phyloP scores from a whole-genome alignment of 192 early-diverging fungal genomes.

The Diversispora eburnea region DNA sequence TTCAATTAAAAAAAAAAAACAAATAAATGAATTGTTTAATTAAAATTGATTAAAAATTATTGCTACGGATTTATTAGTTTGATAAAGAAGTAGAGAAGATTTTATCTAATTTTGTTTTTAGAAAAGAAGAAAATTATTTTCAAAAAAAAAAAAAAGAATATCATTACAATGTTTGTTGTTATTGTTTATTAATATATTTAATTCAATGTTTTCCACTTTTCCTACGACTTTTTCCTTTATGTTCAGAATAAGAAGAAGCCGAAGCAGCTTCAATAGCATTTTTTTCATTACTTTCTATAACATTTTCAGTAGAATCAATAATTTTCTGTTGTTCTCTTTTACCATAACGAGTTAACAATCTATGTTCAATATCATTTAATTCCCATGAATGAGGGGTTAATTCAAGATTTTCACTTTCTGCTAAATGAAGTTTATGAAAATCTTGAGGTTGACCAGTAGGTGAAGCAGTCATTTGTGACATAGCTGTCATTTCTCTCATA shows the following conservation, averaged over 20 bases:
- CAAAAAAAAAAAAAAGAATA: no score
- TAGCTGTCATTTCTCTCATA: slow-evolving; percentile 86
- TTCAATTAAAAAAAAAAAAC: no score
- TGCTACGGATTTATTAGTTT: no score
- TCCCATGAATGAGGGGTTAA: slow-evolving; percentile 80
- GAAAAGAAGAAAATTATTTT: no score
- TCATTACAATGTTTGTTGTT: no score
- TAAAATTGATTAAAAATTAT: no score
- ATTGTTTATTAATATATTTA: no score
- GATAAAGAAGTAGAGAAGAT: no score
- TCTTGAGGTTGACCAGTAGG: slow-evolving; percentile 75
- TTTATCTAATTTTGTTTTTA: no score
- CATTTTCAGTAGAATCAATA: not conserved
- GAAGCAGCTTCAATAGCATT: not conserved
- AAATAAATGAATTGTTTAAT: no score
- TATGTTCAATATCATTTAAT: slow-evolving; percentile 73
- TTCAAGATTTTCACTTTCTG: slow-evolving; percentile 82
- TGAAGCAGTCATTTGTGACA: slow-evolving; percentile 76
- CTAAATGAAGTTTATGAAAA: slow-evolving; percentile 81
- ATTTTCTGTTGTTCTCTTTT: slow-evolving; percentile 29
- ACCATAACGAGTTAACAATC: slow-evolving; percentile 76
- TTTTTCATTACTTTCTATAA: not conserved
- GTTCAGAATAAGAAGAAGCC: not conserved
- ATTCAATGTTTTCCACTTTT: not conserved
- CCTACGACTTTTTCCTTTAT: not conserved